These are phyloP conservation scores for Apiospora marii DNA, from an alignment of 2,329 filamentous ascomycete species.

Conservation along the genomic window DNA sequence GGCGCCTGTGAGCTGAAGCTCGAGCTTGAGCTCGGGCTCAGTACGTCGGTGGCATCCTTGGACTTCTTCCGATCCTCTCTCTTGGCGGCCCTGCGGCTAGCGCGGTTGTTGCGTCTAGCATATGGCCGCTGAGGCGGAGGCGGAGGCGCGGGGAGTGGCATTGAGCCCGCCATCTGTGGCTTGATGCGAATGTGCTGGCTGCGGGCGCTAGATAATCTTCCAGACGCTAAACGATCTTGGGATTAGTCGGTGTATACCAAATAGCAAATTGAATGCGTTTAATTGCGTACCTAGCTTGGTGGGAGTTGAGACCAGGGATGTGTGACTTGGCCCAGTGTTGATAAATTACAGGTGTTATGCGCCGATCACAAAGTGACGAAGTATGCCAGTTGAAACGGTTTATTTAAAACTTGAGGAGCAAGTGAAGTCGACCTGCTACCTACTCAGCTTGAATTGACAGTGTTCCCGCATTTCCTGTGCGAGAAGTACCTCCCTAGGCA, in stretches of 20 bases:
- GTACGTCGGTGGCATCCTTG: neutral
- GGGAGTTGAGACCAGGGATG: neutral
- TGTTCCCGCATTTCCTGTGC: neutral
- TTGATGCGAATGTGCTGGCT: slow-evolving; percentile 3
- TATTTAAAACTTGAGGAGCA: neutral
- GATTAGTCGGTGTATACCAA: neutral
- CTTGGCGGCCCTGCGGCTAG: neutral
- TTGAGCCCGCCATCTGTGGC: slow-evolving; percentile 16
- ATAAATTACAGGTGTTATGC: slow-evolving; percentile 9
- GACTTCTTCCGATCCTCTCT: neutral
- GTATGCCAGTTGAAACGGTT: neutral
- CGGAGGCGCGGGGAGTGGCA: slow-evolving; percentile 13
- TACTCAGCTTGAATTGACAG: neutral
- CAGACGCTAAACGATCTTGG: neutral
- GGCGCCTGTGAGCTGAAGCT: slow-evolving; percentile 11
- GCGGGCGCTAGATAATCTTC: neutral
- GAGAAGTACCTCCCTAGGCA: neutral
- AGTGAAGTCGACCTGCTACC: neutral
- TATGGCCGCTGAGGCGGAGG: neutral
- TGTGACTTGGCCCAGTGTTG: neutral
- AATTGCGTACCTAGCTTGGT: slow-evolving; percentile 3
- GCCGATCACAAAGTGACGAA: neutral
- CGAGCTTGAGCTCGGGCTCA: neutral
- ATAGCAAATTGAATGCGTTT: neutral
- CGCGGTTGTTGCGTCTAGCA: neutral